Evolutionary conservation across 2,329 filamentous ascomycete species (phyloP).

Genomic region (Penicillium decumbens): DNA sequence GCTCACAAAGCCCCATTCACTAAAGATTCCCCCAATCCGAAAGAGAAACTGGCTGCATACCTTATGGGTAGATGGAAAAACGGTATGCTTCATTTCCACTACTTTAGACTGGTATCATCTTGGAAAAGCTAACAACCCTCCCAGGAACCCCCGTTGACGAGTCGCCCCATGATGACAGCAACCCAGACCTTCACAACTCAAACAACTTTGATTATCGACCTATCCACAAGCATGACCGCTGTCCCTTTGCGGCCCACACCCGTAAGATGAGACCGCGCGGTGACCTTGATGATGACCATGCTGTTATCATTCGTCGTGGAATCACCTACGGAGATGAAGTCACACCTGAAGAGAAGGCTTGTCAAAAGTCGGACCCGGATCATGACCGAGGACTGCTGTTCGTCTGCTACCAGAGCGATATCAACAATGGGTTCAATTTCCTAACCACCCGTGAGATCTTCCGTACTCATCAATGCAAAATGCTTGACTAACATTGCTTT

Average conservation of each 20-base stretch:
- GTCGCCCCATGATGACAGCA: slow-evolving; percentile 23
- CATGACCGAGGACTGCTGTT: slow-evolving; percentile 46
- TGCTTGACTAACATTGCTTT: background rate
- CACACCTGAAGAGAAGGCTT: slow-evolving; percentile 30
- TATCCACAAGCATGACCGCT: slow-evolving; percentile 31
- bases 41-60: slow-evolving; percentile 38
- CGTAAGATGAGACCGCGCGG: slow-evolving; percentile 47
- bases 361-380: slow-evolving; percentile 20
- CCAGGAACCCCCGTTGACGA: slow-evolving; percentile 35
- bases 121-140: background rate
- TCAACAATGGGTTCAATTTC: slow-evolving; percentile 39
- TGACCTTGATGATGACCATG: slow-evolving; percentile 29
- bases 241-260: slow-evolving; percentile 47
- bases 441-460: slow-evolving; percentile 20
- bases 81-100: slow-evolving; percentile 14
- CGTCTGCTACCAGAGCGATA: slow-evolving; percentile 44
- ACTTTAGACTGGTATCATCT: background rate
- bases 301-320: slow-evolving; percentile 44
- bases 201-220: slow-evolving; percentile 40
- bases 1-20: slow-evolving; percentile 15
- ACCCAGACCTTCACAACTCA: slow-evolving; percentile 21
- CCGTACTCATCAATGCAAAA: background rate
- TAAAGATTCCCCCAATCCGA: slow-evolving; percentile 16
- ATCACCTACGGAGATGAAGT: slow-evolving; percentile 44
- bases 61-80: slow-evolving; percentile 46